phyloP scores from a whole-genome alignment of 768 basidiomycete species.

The Podaxis pistillaris region DNA sequence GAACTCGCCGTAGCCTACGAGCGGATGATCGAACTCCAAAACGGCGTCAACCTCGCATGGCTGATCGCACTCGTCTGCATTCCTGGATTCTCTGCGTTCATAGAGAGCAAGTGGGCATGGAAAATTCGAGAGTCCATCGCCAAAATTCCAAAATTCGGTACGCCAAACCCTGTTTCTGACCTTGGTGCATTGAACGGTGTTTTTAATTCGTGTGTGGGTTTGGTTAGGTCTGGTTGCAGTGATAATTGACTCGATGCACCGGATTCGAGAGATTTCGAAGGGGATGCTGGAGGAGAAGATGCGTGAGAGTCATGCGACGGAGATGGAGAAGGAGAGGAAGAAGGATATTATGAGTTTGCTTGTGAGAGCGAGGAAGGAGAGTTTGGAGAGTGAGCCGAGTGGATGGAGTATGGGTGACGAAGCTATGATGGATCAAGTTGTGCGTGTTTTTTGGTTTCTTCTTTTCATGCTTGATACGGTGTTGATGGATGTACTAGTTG shows the following conservation, averaged over 20 bases:
- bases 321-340: slow-evolving; percentile 39
- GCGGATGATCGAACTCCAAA: slow-evolving; percentile 38
- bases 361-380: slow-evolving; percentile 40
- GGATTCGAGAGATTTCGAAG: slow-evolving; percentile 38
- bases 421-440: slow-evolving; percentile 53
- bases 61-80: slow-evolving; percentile 14
- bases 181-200: background rate
- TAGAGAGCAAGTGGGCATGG: slow-evolving; percentile 2
- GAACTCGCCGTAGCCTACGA: slow-evolving; percentile 49
- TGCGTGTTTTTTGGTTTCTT: slow-evolving; percentile 20
- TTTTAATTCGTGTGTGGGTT: background rate
- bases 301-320: slow-evolving; percentile 29
- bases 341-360: slow-evolving; percentile 54
- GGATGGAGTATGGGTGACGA: slow-evolving; percentile 44
- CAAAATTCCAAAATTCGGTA: background rate
- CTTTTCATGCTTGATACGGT: background rate
- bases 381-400: slow-evolving; percentile 28
- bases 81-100: background rate
- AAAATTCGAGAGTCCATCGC: background rate
- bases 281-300: slow-evolving; percentile 41
- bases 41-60: slow-evolving; percentile 20
- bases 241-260: slow-evolving; percentile 35
- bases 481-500: slow-evolving; percentile 24
- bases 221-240: slow-evolving; percentile 20
- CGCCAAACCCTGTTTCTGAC: slow-evolving; percentile 14